Evolutionary conservation across 495 filamentous ascomycete species (phyloP).

Genomic region (Glarea lozoyensis): DNA sequence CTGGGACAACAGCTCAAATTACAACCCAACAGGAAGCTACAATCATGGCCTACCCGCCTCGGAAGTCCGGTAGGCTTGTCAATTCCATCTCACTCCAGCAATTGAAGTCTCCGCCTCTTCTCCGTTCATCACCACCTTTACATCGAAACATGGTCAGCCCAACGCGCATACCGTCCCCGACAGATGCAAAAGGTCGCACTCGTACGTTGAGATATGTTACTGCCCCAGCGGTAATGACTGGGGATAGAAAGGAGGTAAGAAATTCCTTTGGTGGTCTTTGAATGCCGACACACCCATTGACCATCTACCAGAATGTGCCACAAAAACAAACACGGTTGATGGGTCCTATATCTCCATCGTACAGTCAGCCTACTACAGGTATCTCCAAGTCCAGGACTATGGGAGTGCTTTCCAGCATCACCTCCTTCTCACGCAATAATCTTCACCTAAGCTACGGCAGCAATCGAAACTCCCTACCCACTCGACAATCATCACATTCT

Average conservation of each 20-base stretch:
- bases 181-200: neutral
- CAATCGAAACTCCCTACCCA: neutral
- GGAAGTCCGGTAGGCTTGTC: no score
- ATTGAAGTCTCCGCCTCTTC: no score
- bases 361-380: neutral
- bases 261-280: neutral
- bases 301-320: neutral
- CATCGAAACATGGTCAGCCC: neutral
- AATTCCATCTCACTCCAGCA: no score
- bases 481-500: neutral
- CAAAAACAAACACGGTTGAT: neutral
- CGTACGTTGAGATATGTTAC: no score
- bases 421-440: slow-evolving; percentile 26
- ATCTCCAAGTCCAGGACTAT: slow-evolving; percentile 30
- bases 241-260: neutral
- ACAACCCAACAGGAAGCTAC: no score
- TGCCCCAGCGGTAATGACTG: neutral
- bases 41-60: no score
- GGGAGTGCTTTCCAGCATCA: slow-evolving; percentile 29
- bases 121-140: neutral
- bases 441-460: slow-evolving; percentile 8
- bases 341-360: neutral
- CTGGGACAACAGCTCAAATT: no score
- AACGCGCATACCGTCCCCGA: neutral
- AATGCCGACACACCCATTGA: neutral